Conservation (phyloP, 805 yeast genomes). For the Torulaspora gathmanii region DNA sequence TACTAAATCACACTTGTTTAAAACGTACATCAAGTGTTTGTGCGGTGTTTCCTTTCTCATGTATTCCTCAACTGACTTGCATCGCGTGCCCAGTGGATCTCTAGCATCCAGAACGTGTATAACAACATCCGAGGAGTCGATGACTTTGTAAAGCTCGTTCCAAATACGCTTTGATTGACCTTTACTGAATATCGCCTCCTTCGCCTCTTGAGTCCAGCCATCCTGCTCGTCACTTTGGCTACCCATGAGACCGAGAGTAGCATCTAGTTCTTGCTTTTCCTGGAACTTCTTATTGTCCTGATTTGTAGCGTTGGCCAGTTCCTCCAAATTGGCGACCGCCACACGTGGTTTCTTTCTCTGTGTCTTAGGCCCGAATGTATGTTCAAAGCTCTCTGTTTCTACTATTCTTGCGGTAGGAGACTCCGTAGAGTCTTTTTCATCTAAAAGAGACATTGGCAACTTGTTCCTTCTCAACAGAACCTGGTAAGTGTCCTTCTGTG, state of each 20-base stretch:
- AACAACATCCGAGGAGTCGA: constrained; percentile 95
- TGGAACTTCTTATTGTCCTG: constrained; percentile 55
- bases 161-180: constrained; percentile 98
- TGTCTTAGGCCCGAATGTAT: constrained; percentile 90
- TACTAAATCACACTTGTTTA: constrained; percentile 96
- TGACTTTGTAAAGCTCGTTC: constrained; percentile 95
- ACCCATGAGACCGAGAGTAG: constrained; percentile 80
- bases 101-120: constrained; percentile 96
- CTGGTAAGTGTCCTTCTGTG: constrained; percentile 75
- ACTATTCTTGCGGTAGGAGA: constrained; percentile 75
- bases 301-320: constrained; percentile 57
- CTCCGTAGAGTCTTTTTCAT: constrained; percentile 73
- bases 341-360: constrained; percentile 88
- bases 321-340: constrained; percentile 73
- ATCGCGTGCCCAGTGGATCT: constrained; percentile 94
- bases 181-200: constrained; percentile 90
- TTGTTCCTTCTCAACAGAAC: constrained; percentile 84
- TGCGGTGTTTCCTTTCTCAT: constrained; percentile 93
- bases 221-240: constrained; percentile 55
- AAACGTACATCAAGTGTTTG: constrained; percentile 88
- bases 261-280: constrained; percentile 70
- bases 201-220: constrained; percentile 85
- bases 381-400: constrained; percentile 79
- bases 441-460: constrained; percentile 90
- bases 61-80: constrained; percentile 88